These are phyloP conservation scores for Penicillium sp. DNA, from an alignment of 2,329 filamentous ascomycete species.

Conservation along the genomic window DNA sequence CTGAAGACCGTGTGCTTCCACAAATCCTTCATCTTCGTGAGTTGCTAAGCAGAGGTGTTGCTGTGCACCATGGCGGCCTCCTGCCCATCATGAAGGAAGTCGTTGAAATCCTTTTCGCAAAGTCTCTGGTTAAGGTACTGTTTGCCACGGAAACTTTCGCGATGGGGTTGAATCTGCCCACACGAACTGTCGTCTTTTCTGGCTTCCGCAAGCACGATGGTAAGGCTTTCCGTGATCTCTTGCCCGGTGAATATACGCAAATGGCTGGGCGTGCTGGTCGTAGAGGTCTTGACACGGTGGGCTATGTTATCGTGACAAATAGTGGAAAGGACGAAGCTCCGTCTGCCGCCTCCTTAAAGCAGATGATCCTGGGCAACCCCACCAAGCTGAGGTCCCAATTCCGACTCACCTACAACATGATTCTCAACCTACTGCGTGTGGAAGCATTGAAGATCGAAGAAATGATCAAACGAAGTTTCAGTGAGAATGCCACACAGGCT, in stretches of 20 bases:
- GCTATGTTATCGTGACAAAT: slow-evolving; percentile 87
- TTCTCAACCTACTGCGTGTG: slow-evolving; percentile 87
- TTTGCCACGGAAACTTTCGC: slow-evolving; percentile 98
- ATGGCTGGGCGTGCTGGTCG: slow-evolving; percentile 96
- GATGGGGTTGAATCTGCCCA: slow-evolving; percentile 95
- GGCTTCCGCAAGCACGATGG: slow-evolving; percentile 96
- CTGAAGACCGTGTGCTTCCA: slow-evolving; percentile 83
- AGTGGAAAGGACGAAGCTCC: slow-evolving; percentile 82
- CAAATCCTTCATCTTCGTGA: slow-evolving; percentile 87
- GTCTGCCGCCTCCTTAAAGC: slow-evolving; percentile 72
- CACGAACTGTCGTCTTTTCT: slow-evolving; percentile 94
- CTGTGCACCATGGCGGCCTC: slow-evolving; percentile 91
- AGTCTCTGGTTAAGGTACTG: slow-evolving; percentile 89
- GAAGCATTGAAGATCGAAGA: slow-evolving; percentile 98
- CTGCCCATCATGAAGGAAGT: slow-evolving; percentile 96
- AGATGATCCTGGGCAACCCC: slow-evolving; percentile 94
- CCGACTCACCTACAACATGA: slow-evolving; percentile 98
- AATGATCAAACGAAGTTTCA: slow-evolving; percentile 99
- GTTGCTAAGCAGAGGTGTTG: slow-evolving; percentile 80
- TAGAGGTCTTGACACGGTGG: slow-evolving; percentile 86
- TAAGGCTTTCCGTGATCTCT: slow-evolving; percentile 80
- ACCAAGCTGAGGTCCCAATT: slow-evolving; percentile 96
- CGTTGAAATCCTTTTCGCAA: slow-evolving; percentile 93
- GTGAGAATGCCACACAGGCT: slow-evolving; percentile 94
- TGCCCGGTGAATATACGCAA: slow-evolving; percentile 95